A percentile compares a stretch with the other conserved stretches of the same genome.
Evolutionary conservation across 2,329 filamentous ascomycete genomes (phyloP).

Genomic region (Talaromyces funiculosus): DNA sequence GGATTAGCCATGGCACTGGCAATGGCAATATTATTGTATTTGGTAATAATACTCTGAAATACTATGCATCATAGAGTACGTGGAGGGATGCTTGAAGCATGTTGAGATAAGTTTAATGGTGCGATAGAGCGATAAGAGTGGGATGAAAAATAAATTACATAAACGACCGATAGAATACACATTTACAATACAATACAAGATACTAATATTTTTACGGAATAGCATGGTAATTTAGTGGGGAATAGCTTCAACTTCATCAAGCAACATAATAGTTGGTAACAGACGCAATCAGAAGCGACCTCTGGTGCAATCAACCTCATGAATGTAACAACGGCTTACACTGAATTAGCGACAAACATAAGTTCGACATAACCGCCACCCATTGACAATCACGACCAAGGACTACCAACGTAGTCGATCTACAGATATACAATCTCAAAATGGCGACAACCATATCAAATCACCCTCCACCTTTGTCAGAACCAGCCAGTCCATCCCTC

Average conservation of each 20-base stretch:
- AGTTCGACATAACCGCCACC: not conserved
- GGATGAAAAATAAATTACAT: constrained; percentile 2
- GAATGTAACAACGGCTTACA: not conserved
- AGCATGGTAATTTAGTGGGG: not conserved
- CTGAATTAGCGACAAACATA: not conserved
- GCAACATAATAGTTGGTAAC: not conserved
- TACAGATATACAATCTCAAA: not conserved
- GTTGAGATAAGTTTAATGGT: not conserved
- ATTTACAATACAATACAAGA: not conserved
- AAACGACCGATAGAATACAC: not conserved
- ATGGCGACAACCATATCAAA: constrained; percentile 15
- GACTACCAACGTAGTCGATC: not conserved
- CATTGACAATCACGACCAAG: not conserved
- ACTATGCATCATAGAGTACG: not conserved
- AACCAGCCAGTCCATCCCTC: constrained; percentile 22
- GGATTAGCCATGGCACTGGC: not conserved
- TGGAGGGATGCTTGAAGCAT: not conserved
- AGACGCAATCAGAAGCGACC: not conserved
- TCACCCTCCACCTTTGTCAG: constrained; percentile 15
- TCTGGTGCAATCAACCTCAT: not conserved
- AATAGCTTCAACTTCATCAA: not conserved
- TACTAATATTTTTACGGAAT: not conserved
- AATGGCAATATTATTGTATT: constrained; percentile 10
- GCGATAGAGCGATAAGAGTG: constrained; percentile 1
- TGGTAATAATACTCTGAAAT: not conserved